Evolutionary conservation across 345 rosid genomes (phyloP).

Genomic region (Kernera saxatilis): DNA sequence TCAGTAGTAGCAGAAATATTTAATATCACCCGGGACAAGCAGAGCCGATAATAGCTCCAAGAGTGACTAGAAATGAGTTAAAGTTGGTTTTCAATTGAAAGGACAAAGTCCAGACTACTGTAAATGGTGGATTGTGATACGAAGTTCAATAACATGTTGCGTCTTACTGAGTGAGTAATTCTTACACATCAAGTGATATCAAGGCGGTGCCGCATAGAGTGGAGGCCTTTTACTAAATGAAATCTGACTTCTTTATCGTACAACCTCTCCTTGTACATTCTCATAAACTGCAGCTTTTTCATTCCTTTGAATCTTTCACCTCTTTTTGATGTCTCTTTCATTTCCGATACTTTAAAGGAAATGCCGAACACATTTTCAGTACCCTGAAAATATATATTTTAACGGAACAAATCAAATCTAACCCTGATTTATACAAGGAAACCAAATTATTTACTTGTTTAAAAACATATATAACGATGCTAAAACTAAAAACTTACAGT

Average conservation of each 20-base stretch:
- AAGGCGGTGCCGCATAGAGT: neutral
- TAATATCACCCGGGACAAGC: neutral
- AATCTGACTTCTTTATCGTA: neutral
- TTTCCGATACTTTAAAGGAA: neutral
- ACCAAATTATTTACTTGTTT: neutral
- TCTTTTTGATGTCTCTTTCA: neutral
- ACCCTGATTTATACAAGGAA: no score
- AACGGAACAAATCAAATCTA: neutral
- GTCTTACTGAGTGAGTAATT: neutral
- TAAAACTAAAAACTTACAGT: neutral
- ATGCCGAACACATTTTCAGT: neutral
- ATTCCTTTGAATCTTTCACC: neutral
- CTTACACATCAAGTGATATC: neutral
- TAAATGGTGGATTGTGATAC: no score
- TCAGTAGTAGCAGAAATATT: neutral
- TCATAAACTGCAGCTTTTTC: neutral
- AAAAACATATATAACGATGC: neutral
- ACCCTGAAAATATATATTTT: neutral
- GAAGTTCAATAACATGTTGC: no score
- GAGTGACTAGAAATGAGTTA: no score
- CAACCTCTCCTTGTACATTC: neutral
- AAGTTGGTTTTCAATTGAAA: no score
- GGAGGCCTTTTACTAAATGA: neutral
- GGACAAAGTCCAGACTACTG: no score
- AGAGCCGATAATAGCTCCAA: no score